Conservation (phyloP, 192 early-diverging fungal species). For the Backusella psychrophila region DNA sequence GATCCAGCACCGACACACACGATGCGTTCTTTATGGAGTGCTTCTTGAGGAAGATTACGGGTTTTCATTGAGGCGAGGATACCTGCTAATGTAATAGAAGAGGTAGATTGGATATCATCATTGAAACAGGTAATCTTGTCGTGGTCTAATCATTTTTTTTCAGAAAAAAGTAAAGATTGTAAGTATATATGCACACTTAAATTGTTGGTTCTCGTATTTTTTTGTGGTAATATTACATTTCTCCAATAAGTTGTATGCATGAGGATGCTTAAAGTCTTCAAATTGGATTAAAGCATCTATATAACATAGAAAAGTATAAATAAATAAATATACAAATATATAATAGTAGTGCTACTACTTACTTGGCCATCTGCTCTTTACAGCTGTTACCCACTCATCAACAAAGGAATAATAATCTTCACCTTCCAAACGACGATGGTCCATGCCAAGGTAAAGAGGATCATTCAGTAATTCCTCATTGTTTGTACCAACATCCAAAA, state of each 20-base stretch:
- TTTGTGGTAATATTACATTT: slow-evolving; percentile 26
- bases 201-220: not conserved
- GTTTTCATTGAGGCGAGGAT: slow-evolving; percentile 34
- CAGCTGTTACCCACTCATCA: slow-evolving; percentile 53
- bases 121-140: slow-evolving; percentile 38
- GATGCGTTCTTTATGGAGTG: slow-evolving; percentile 28
- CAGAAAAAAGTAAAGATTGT: not conserved
- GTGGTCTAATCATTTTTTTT: slow-evolving; percentile 15
- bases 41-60: slow-evolving; percentile 14
- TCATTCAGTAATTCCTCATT: slow-evolving; percentile 32
- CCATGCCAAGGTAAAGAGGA: slow-evolving; percentile 40
- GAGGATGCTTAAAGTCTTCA: slow-evolving; percentile 41
- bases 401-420: slow-evolving; percentile 51
- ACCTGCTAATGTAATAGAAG: slow-evolving; percentile 37
- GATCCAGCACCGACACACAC: slow-evolving; percentile 36
- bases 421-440: slow-evolving; percentile 32
- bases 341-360: slow-evolving; percentile 17
- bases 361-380: slow-evolving; percentile 54
- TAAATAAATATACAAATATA: not conserved
- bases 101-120: slow-evolving; percentile 41
- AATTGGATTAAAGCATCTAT: slow-evolving; percentile 41
- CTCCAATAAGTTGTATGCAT: slow-evolving; percentile 38
- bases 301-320: not conserved
- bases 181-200: not conserved
- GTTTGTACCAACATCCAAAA: slow-evolving; percentile 38